Evolutionary conservation across 495 filamentous ascomycete genomes (phyloP).

Genomic region (Annulohypoxylon stygium): DNA sequence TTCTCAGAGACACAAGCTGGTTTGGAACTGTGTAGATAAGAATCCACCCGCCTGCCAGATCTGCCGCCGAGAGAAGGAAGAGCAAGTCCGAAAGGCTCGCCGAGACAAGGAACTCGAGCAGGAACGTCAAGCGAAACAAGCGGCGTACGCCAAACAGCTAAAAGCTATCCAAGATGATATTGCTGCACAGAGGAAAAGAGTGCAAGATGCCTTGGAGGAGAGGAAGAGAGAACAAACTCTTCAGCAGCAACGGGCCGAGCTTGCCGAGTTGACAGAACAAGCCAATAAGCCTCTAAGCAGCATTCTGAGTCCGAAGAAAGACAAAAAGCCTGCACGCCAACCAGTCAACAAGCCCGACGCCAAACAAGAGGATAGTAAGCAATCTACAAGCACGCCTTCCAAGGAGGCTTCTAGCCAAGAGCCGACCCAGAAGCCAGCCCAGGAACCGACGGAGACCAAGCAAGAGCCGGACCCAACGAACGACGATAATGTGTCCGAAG

Average conservation of each 20-base stretch:
- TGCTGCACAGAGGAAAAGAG: slow-evolving; percentile 61
- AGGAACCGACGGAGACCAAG: slow-evolving; percentile 2
- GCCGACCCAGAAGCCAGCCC: background rate
- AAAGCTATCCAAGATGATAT: slow-evolving; percentile 71
- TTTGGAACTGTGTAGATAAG: slow-evolving; percentile 51
- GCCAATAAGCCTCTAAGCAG: slow-evolving; percentile 41
- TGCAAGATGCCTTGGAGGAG: slow-evolving; percentile 63
- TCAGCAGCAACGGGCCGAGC: slow-evolving; percentile 51
- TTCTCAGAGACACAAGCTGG: slow-evolving; percentile 63
- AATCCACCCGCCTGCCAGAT: slow-evolving; percentile 55
- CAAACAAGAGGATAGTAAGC: background rate
- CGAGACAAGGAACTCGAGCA: slow-evolving; percentile 68
- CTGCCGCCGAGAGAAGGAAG: slow-evolving; percentile 67
- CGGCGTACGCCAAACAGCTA: slow-evolving; percentile 63
- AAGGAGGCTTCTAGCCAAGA: background rate
- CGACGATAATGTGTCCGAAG: slow-evolving; percentile 25
- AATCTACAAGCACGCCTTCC: background rate
- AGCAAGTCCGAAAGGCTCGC: slow-evolving; percentile 58
- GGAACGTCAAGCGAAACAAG: slow-evolving; percentile 63
- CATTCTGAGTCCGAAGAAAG: background rate
- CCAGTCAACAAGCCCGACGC: slow-evolving; percentile 5
- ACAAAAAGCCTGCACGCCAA: background rate
- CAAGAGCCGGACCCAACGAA: background rate
- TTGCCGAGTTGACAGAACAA: slow-evolving; percentile 36
- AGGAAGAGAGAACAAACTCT: slow-evolving; percentile 60